Percentiles rank a stretch among this genome's conserved stretches.
phyloP scores from a whole-genome alignment of 495 filamentous ascomycete genomes.

The Wilcoxina mikolae region DNA sequence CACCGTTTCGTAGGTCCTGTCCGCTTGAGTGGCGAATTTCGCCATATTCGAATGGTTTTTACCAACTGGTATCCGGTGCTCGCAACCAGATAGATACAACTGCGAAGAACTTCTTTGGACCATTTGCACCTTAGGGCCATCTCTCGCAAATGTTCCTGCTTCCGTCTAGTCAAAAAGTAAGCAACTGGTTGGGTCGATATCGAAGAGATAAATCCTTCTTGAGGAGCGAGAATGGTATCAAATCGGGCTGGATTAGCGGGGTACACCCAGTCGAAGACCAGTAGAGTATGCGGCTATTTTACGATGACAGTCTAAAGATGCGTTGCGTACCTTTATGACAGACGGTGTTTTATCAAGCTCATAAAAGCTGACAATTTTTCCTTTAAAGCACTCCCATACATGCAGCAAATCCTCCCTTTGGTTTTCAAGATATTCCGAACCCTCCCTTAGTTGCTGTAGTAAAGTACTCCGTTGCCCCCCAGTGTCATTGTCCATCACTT shows the following conservation, averaged over 20 bases:
- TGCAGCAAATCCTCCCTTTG: constrained; percentile 3
- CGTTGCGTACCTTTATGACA: background rate
- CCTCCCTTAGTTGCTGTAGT: constrained; percentile 1
- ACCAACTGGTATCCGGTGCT: constrained; percentile 15
- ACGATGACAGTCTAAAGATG: no score
- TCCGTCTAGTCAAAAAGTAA: no score
- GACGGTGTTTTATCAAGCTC: constrained; percentile 19
- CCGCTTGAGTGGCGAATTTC: constrained; percentile 13
- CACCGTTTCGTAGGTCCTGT: constrained; percentile 9
- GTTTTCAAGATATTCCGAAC: constrained; percentile 6
- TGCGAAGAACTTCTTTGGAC: constrained; percentile 15
- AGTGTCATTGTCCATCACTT: constrained; percentile 8
- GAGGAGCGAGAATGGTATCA: no score
- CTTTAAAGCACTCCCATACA: constrained; percentile 6
- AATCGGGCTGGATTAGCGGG: no score
- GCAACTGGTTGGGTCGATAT: background rate
- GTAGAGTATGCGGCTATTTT: no score
- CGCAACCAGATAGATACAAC: constrained; percentile 13
- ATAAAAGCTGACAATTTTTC: constrained; percentile 18
- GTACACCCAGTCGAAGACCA: no score
- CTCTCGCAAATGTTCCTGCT: constrained; percentile 7
- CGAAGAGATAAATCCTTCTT: background rate
- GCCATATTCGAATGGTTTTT: constrained; percentile 23
- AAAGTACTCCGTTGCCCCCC: background rate
- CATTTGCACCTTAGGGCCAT: constrained; percentile 4